Evolutionary conservation across 129 eudicot species (phyloP), one percentile per base, ranked within the genome.

Genomic region (carrot (Daucus carota)): DNA sequence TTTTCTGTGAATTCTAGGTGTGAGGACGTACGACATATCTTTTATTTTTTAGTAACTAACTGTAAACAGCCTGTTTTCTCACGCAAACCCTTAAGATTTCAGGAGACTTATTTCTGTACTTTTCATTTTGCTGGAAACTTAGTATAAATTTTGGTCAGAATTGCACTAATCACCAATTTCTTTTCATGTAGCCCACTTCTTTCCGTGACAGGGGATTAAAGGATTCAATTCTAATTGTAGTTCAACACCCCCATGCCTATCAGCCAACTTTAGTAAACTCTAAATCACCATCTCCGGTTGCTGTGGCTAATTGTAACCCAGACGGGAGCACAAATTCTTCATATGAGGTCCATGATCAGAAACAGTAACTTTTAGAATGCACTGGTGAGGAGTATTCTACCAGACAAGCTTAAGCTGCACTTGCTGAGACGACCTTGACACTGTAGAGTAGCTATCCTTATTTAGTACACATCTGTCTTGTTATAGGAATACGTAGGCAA

Each of bases 191-290:
- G 99, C 94, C 97, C 82, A 89, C 94, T 54, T 80, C 82, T 75
- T 75, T 81, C 42, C 72, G 52, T 29, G 85, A 87, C 59, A 82
- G 80, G 79, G 81, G 82, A 82, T 73, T 75, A 59, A 88, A 81
- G 78, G 92, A 88, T 45, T 87, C 97, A 18, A 80, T 86, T 38
- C 73, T 94, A 26, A 92, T 94, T 15, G 88, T 94, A 80, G 88
- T 94, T 77, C 99, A 88, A 57, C 97, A 94, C 26, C 99, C 99
- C 4, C 90, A 83, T 81, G 84, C 90, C 70, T 71, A 67, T 34
- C 77, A 85, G 59, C 82, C 75, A 38, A 28, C 15, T 73, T 74
- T 74, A 38, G 36, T 59, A 73, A 84, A 44, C 75, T 73, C 85
- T 32, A 73, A 77, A 44, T 77, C 83, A 54, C 45, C 69, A 76